phyloP scores from a whole-genome alignment of 2,329 filamentous ascomycete genomes.

The Apiospora phragmitis region DNA sequence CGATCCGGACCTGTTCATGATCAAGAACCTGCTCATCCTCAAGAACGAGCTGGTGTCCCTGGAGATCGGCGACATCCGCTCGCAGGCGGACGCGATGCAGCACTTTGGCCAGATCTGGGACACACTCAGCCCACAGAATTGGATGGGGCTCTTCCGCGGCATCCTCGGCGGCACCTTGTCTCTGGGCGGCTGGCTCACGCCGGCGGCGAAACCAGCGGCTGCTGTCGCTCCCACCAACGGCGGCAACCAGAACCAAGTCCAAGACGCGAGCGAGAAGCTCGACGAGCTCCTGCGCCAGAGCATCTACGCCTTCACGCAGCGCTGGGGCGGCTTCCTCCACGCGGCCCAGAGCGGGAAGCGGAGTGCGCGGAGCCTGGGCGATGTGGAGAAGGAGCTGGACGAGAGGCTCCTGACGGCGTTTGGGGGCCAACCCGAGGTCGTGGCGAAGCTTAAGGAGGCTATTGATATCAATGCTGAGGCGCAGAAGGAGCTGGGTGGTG shows the following conservation, averaged over 20 bases:
- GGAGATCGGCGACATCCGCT: constrained; percentile 76
- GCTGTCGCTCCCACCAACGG: constrained; percentile 14
- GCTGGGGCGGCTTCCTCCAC: constrained; percentile 55
- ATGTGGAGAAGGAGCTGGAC: constrained; percentile 58
- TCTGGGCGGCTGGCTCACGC: constrained; percentile 33
- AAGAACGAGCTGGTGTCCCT: constrained; percentile 96
- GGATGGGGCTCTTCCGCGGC: constrained; percentile 59
- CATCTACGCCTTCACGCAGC: constrained; percentile 63
- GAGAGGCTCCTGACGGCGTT: constrained; percentile 58
- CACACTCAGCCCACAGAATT: constrained; percentile 57
- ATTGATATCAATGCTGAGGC: constrained; percentile 58
- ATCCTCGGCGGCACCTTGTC: constrained; percentile 56
- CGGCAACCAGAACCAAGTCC: constrained; percentile 22
- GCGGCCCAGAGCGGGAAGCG: constrained; percentile 49
- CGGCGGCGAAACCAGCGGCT: constrained; percentile 18
- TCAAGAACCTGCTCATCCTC: constrained; percentile 90
- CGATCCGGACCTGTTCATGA: constrained; percentile 87
- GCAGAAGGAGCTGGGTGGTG: constrained; percentile 42
- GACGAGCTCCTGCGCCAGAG: constrained; percentile 63
- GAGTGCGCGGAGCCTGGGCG: constrained; percentile 50
- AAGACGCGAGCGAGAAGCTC: constrained; percentile 65
- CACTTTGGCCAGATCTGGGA: constrained; percentile 68
- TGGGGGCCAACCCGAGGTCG: constrained; percentile 58
- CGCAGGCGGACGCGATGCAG: constrained; percentile 53
- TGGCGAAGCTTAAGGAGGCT: constrained; percentile 61